Base-by-base conservation (phyloP, 2,329 filamentous ascomycete species). In the Fusarium ramigenum region DNA sequence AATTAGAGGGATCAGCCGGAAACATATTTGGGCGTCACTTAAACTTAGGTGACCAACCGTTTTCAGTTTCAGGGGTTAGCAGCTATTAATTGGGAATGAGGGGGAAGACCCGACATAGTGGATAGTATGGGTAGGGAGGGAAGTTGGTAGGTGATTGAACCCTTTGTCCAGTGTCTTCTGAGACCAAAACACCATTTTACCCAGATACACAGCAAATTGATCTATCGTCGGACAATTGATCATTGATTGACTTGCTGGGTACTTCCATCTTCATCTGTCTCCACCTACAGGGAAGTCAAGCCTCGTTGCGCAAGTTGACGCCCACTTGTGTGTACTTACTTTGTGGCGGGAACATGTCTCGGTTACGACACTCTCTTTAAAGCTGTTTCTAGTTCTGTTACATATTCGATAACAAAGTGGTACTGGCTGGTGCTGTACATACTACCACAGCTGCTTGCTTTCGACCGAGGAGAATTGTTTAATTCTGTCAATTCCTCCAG, bases 271-370 rank as follows among this genome's bases (percentile, higher is more conserved):
- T 42, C 19, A 47, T 42, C 60, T 44, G 34, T 37, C 37, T 34
- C 67, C 53, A 44, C 60, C 53, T 43, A 44, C 66, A 40, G 7
- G 30, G 15, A 66, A 49, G 46, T 66, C 56, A 70, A 58, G 47
- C 37, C 60, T 66, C 66, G 46, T 44, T 56, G 47, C 39, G 53
- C 58, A 43, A 56, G 57, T 73, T 63, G 58, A 34, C 63, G 56
- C 56, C 61, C 63, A 70, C 67, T 49, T 52, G 32, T 37, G 19
- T 52, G 32, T 37, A 37, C 36, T 37, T 37, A 37, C 36, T 42
- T 34, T 43, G 57, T 69, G 80, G 79, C 78, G 80, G 80, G 80
- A 80, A 80, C 80, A 83, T 84, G 83, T 84, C 82, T 84, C 79
- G 77, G 78, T 77, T 75, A 61, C 73, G 71, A 65, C 61, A 63